Evolutionary conservation across 768 basidiomycete species (phyloP).

Genomic region (Sutorius australiensis): DNA sequence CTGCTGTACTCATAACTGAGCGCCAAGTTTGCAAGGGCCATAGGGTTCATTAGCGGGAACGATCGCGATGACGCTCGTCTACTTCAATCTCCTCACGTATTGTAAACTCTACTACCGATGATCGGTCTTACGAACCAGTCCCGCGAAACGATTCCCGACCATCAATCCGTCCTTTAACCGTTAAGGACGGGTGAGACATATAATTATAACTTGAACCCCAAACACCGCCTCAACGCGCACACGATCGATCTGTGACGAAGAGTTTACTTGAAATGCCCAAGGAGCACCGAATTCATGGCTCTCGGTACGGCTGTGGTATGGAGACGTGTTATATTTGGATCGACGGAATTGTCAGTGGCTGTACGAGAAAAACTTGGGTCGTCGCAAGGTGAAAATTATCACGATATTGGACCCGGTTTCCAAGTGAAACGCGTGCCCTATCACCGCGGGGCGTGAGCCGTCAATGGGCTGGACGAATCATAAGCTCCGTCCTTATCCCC

Average conservation of each 20-base stretch:
- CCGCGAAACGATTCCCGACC: background rate
- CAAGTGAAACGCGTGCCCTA: background rate
- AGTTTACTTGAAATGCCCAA: background rate
- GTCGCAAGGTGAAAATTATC: background rate
- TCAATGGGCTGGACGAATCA: constrained; percentile 1
- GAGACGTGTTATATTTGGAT: background rate
- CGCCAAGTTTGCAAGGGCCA: too few species aligned
- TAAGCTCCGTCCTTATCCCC: background rate
- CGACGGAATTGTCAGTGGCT: background rate
- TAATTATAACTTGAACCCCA: background rate
- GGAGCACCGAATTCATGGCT: background rate
- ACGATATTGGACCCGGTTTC: background rate
- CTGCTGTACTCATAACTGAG: too few species aligned
- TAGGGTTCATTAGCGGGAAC: background rate
- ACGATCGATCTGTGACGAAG: background rate
- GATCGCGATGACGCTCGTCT: background rate
- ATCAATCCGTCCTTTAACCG: background rate
- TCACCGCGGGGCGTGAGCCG: background rate
- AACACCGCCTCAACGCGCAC: background rate
- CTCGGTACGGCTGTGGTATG: background rate
- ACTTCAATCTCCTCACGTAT: background rate
- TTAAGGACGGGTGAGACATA: background rate
- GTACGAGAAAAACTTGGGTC: background rate
- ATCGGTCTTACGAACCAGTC: background rate
- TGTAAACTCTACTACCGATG: background rate